Base-by-base conservation (phyloP, 495 filamentous ascomycete genomes). In the Podospora tetraspora region DNA sequence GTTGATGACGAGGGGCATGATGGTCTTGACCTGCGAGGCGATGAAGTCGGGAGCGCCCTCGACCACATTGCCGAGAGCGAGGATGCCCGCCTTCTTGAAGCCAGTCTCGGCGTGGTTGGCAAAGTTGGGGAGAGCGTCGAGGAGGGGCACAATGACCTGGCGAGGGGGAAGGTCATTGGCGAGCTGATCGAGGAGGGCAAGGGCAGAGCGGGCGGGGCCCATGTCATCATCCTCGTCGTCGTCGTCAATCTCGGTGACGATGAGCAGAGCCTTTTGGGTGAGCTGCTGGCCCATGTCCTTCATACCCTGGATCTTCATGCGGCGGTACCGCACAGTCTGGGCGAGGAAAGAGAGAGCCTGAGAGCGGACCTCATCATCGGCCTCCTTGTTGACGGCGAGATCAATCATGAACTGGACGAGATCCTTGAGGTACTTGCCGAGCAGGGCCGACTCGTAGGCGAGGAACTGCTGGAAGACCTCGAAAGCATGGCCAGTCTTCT, bases 21-120 rank as follows among this genome's bases (percentile, higher is more conserved):
- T 90, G 69, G 89, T 87, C 74, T 88, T 84, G 74, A 96, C 85
- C 82, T 97, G 93, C 10, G 92, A 95, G 68, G 89, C 90, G 72
- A 97, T 90, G 80, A 97, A 97, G 73, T 97, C 95, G 9, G 95
- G 95, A 43, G 95, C 96, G 70, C 95, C 95, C 80, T 99, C 95
- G 63, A 97, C 95, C 72, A 91, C 93, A 83, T 92, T 96, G 65
- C 94, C 95, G 5, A 99, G 84, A 9, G 95, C 90, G 70, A 98
- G 85, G 74, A 97, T 92, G 78, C 92, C 93, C 57, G 94, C 95
- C 77, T 93, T 91, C 61, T 94, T 89, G 78, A 88, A 90, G 68
- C 91, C 89, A 24, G 94, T 85, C 71, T 96, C 83, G 64, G 77
- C 75, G 73, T 84, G 87, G 73, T 83, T 87, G 76, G 93, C 90